A percentile compares a stretch with the other conserved stretches of the same genome.
Conservation (phyloP, 164 flowering plant species). For the grape (Vitis vinifera) region ASM3070453v1 NC_081807.1:1242501-1243000, state of each 20-base stretch:
- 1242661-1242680: background rate
- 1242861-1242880: background rate
- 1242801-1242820: background rate
- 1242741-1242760: background rate
- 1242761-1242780: background rate
- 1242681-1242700: background rate
- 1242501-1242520: too few relatives aligned
- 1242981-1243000: background rate
- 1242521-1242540: too few relatives aligned
- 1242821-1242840: background rate
- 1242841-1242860: background rate
- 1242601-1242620: background rate
- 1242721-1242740: background rate
- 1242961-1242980: conserved; percentile 2
- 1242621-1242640: background rate
- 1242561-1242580: background rate
- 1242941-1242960: background rate
- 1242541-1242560: background rate
- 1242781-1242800: background rate
- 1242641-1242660: background rate
- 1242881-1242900: background rate
- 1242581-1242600: background rate
- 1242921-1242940: background rate
- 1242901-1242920: background rate
- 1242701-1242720: background rate